Evolutionary conservation across 805 yeast genomes (phyloP).

Genomic region (Zygosaccharomyces kombuchaensis): DNA sequence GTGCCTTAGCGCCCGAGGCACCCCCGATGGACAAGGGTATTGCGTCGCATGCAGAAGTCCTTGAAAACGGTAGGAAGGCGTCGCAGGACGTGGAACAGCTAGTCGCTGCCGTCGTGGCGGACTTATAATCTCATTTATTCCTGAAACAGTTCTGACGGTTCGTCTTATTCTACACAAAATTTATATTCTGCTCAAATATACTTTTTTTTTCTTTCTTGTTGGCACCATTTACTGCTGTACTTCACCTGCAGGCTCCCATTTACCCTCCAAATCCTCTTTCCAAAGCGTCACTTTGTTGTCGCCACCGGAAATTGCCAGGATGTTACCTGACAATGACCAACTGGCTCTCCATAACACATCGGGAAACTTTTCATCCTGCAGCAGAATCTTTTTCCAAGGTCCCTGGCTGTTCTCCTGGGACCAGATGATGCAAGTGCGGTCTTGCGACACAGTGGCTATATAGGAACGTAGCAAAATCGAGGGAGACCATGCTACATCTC

Average conservation of each 20-base stretch:
- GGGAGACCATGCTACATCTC: conserved; percentile 99
- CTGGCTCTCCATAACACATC: conserved; percentile 98
- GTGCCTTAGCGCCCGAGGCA: conserved; percentile 55
- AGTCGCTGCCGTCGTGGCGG: conserved; percentile 57
- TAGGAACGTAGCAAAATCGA: conserved; percentile 79
- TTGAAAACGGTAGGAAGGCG: conserved; percentile 75
- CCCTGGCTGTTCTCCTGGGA: conserved; percentile 65
- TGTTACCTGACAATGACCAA: conserved; percentile 95
- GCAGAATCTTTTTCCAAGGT: conserved; percentile 75
- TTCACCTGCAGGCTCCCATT: conserved; percentile 97
- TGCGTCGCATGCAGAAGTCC: conserved; percentile 90
- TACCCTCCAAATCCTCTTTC: conserved; percentile 90
- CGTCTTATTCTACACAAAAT: conserved; percentile 4
- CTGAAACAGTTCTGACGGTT: background rate
- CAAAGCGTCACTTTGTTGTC: conserved; percentile 94
- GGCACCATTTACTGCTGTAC: conserved; percentile 61
- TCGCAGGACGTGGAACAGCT: conserved; percentile 73
- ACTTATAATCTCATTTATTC: conserved; percentile 17
- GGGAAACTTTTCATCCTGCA: conserved; percentile 80
- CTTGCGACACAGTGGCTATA: conserved; percentile 96
- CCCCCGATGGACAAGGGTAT: conserved; percentile 59
- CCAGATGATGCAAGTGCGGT: conserved; percentile 93
- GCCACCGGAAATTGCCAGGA: conserved; percentile 92
- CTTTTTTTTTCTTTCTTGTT: background rate
- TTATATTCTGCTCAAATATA: background rate